Evolutionary conservation across 2,329 filamentous ascomycete species (phyloP).

Genomic region (Macrophomina pseudophaseolina): DNA sequence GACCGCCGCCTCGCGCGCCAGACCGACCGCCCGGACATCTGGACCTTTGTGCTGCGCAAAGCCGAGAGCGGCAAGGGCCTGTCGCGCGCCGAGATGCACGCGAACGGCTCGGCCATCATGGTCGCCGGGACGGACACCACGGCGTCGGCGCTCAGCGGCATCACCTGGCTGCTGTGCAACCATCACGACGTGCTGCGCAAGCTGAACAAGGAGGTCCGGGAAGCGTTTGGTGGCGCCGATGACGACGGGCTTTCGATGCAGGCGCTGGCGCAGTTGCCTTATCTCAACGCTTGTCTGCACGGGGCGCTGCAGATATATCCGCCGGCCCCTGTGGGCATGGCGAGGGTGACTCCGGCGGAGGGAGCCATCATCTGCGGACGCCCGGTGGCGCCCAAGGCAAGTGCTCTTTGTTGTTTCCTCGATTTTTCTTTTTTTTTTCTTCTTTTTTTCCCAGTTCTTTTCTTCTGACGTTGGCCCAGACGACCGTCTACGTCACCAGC

Average conservation of each 20-base stretch:
- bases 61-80: slow-evolving; percentile 30
- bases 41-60: slow-evolving; percentile 45
- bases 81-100: slow-evolving; percentile 44
- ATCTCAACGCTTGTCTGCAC: slow-evolving; percentile 47
- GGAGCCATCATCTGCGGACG: slow-evolving; percentile 45
- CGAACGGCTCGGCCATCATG: slow-evolving; percentile 46
- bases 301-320: slow-evolving; percentile 51
- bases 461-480: slow-evolving; percentile 18
- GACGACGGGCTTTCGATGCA: slow-evolving; percentile 40
- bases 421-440: slow-evolving; percentile 6
- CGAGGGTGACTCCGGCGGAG: slow-evolving; percentile 40
- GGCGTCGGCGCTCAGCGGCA: slow-evolving; percentile 46
- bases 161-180: slow-evolving; percentile 42
- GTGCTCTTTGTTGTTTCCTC: slow-evolving; percentile 25
- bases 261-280: slow-evolving; percentile 39
- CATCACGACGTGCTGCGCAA: slow-evolving; percentile 34
- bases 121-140: slow-evolving; percentile 53
- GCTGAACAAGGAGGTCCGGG: slow-evolving; percentile 38
- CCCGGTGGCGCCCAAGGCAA: slow-evolving; percentile 40
- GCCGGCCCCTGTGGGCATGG: slow-evolving; percentile 42
- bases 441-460: neutral
- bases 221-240: slow-evolving; percentile 30
- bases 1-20: slow-evolving; percentile 33
- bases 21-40: slow-evolving; percentile 39
- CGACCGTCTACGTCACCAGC: slow-evolving; percentile 22